Evolutionary conservation across 441 rosid species (phyloP).

Genomic region (Gossypium trilobum): DNA sequence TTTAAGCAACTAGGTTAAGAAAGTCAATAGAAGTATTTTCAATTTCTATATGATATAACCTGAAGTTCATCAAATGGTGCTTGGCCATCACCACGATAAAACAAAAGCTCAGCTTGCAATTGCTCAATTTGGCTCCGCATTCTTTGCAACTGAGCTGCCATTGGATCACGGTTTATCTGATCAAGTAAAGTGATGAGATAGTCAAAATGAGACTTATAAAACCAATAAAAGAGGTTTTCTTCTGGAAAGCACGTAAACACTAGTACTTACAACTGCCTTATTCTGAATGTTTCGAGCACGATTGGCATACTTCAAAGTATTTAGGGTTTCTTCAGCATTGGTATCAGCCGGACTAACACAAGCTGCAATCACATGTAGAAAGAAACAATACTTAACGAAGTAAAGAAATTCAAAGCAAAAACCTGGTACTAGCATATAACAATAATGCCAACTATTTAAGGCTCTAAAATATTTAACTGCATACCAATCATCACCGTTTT

Average conservation of each 20-base stretch:
- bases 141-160: slow-evolving; percentile 69
- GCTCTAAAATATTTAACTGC: slow-evolving; percentile 7
- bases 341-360: slow-evolving; percentile 99
- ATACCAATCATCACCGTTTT: slow-evolving; percentile 97
- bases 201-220: slow-evolving; percentile 2
- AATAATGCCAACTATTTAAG: background rate
- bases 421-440: background rate
- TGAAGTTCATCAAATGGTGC: slow-evolving; percentile 36
- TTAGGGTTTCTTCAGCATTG: slow-evolving; percentile 89
- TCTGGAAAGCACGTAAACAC: background rate
- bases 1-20: slow-evolving; percentile 19
- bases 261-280: slow-evolving; percentile 68
- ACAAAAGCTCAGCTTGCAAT: slow-evolving; percentile 65
- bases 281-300: slow-evolving; percentile 96
- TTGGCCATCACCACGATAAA: slow-evolving; percentile 63
- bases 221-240: background rate
- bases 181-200: background rate
- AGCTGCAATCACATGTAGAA: slow-evolving; percentile 34
- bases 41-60: slow-evolving; percentile 14
- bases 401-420: background rate
- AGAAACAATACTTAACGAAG: background rate
- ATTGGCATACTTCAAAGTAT: slow-evolving; percentile 88
- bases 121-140: slow-evolving; percentile 95
- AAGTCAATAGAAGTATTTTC: background rate
- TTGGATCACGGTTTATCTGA: slow-evolving; percentile 86